Evolutionary conservation across 768 basidiomycete genomes (phyloP).

Genomic region (Hypholoma fasciculare): DNA sequence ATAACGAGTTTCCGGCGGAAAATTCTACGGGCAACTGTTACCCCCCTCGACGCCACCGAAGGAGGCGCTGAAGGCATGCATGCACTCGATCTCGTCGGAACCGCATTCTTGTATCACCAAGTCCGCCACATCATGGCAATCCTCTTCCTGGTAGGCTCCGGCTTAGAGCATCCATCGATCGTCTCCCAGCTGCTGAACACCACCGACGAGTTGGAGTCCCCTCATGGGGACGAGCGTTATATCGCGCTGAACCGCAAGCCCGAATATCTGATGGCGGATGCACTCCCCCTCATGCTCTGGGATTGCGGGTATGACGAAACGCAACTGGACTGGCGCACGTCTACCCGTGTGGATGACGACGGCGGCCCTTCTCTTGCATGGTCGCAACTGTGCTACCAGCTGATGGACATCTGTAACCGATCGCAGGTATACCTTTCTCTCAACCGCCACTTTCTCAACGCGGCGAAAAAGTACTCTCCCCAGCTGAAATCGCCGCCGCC

Average conservation of each 20-base stretch:
- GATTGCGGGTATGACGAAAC: slow-evolving; percentile 73
- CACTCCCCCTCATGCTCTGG: slow-evolving; percentile 89
- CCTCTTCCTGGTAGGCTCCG: slow-evolving; percentile 83
- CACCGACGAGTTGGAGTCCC: slow-evolving; percentile 41
- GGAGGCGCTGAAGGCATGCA: slow-evolving; percentile 39
- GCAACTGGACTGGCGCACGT: slow-evolving; percentile 74
- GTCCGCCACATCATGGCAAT: slow-evolving; percentile 93
- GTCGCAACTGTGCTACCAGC: slow-evolving; percentile 47
- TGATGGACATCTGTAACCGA: slow-evolving; percentile 54
- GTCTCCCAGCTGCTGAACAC: slow-evolving; percentile 76
- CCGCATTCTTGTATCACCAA: slow-evolving; percentile 93
- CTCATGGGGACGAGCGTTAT: slow-evolving; percentile 25
- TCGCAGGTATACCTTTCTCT: slow-evolving; percentile 67
- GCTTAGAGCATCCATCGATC: slow-evolving; percentile 73
- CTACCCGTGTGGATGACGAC: slow-evolving; percentile 34
- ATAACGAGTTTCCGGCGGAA: slow-evolving; percentile 75
- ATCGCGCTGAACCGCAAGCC: slow-evolving; percentile 73
- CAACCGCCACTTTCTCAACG: slow-evolving; percentile 63
- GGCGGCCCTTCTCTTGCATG: slow-evolving; percentile 25
- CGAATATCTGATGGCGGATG: slow-evolving; percentile 92
- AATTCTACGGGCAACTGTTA: slow-evolving; percentile 68
- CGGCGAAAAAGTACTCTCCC: slow-evolving; percentile 51
- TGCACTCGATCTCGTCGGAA: slow-evolving; percentile 84
- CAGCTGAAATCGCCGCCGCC: slow-evolving; percentile 39
- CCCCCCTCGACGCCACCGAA: slow-evolving; percentile 35